phyloP scores from a whole-genome alignment of 768 basidiomycete genomes.

The Boletus pseudopeckii region DNA sequence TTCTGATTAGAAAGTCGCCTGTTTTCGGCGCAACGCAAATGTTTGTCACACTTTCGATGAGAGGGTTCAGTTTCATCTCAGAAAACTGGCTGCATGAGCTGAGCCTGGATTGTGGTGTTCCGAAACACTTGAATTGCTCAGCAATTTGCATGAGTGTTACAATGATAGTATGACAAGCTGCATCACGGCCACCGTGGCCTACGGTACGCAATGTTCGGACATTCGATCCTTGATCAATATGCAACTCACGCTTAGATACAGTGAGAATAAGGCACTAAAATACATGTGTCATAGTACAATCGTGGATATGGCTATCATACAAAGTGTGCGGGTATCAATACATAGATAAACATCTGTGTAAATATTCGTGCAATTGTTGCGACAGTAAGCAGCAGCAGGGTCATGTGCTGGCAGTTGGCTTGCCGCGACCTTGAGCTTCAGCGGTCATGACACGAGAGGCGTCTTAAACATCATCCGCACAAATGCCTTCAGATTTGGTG shows the following conservation, averaged over 20 bases:
- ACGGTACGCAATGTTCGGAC: neutral
- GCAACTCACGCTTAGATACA: neutral
- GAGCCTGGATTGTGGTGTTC: no score
- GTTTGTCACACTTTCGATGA: no score
- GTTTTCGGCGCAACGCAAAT: no score
- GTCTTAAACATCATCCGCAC: conserved; percentile 31
- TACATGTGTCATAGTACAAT: conserved; percentile 7
- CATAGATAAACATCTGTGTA: conserved; percentile 5
- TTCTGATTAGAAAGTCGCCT: no score
- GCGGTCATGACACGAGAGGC: conserved; percentile 25
- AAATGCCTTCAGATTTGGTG: conserved; percentile 24
- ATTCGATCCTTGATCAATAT: neutral
- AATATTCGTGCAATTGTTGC: conserved; percentile 1
- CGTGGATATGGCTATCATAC: conserved; percentile 14
- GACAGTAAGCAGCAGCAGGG: neutral
- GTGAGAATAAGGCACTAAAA: conserved; percentile 1
- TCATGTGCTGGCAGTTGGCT: neutral
- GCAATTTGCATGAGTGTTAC: no score
- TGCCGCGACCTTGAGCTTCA: neutral
- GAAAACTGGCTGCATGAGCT: no score
- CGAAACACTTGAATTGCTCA: no score
- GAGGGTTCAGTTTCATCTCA: no score
- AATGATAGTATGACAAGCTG: neutral
- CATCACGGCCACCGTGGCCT: neutral
- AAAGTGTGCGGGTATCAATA: conserved; percentile 15